Evolutionary conservation across 176 grass and related monocot genomes (phyloP), one percentile per base, ranked within the genome.

Genomic region (Tillandsia fasciculata): DNA sequence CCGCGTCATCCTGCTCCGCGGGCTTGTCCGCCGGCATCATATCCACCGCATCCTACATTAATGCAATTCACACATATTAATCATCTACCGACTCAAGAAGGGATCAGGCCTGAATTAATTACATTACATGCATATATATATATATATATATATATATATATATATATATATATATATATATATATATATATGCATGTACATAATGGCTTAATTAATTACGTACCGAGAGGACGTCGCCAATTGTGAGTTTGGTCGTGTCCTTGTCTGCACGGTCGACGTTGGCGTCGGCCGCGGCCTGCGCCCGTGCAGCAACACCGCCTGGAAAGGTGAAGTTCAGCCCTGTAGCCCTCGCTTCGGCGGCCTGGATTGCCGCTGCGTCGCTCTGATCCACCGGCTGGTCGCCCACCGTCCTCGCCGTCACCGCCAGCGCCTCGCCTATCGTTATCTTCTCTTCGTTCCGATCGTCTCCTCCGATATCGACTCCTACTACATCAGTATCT

Each of bases 301-400:
- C 87, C 8, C 53, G 72, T 0, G 77, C 67, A 28, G 75, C 76
- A 5, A 87, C 66, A 9, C 87, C 77, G 2, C 81, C 84, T 0
- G 77, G 70, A 2, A 71, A 14, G 23, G 77, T 74, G 2, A 28
- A 27, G 53, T 51, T 61, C 12, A 50, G 8, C 33, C 87, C 81
- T 11, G 79, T 83, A 24, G 87, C 76, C 17, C 68, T 57, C 79
- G 59, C 74, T 73, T 96, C 84, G 2, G 87, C 91, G 7, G 52
- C 87, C 77, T 77, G 76, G 22, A 96, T 26, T 6, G 87, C 87
- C 10, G 79, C 87, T 0, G 82, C 82, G 29, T 90, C 87, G 64
- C 84, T 85, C 24, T 70, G 63, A 11, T 85, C 66, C 15, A 80
- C 51, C 3, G 77, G 67, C 51, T 76, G 17, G 3, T 76, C 22